These are phyloP conservation scores for Sporothrix brasiliensis DNA, from an alignment of 2,329 filamentous ascomycete species.

Conservation along the genomic window DNA sequence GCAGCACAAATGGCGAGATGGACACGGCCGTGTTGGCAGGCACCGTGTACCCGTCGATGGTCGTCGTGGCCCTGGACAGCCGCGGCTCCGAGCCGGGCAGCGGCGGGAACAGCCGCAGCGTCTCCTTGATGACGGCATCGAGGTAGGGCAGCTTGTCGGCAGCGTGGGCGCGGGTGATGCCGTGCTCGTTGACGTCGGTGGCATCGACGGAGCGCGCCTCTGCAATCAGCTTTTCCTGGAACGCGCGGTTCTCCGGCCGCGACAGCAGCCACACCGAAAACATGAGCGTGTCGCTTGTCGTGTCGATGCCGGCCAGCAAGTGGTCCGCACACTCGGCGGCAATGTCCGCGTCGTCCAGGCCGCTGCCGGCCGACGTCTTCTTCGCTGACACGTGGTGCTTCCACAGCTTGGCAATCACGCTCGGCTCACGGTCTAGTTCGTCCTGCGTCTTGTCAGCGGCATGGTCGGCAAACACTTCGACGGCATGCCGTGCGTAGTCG, in stretches of 20 bases:
- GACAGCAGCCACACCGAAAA: constrained; percentile 56
- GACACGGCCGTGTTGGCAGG: constrained; percentile 38
- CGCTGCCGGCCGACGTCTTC: not conserved
- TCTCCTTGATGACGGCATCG: constrained; percentile 55
- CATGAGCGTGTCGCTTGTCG: constrained; percentile 53
- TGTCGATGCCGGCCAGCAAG: constrained; percentile 57
- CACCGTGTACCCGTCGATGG: constrained; percentile 38
- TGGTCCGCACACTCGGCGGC: constrained; percentile 59
- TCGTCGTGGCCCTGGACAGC: constrained; percentile 39
- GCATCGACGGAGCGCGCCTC: constrained; percentile 43
- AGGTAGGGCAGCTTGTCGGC: constrained; percentile 50
- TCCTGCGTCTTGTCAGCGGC: constrained; percentile 18
- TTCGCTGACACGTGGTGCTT: not conserved
- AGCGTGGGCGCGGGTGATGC: constrained; percentile 43
- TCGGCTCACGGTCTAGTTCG: constrained; percentile 35
- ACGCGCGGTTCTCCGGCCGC: constrained; percentile 45
- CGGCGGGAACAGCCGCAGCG: constrained; percentile 53
- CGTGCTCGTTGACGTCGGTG: constrained; percentile 37
- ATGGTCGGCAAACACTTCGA: constrained; percentile 34
- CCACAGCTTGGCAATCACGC: constrained; percentile 47
- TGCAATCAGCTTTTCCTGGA: constrained; percentile 49
- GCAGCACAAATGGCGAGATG: constrained; percentile 39
- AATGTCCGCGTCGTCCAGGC: constrained; percentile 48
- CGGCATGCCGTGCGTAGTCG: constrained; percentile 39
- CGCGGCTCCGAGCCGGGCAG: constrained; percentile 56